Base-by-base conservation (phyloP, 1,284 basidiomycete genomes). In the Fomitiporia mediterranea region DNA sequence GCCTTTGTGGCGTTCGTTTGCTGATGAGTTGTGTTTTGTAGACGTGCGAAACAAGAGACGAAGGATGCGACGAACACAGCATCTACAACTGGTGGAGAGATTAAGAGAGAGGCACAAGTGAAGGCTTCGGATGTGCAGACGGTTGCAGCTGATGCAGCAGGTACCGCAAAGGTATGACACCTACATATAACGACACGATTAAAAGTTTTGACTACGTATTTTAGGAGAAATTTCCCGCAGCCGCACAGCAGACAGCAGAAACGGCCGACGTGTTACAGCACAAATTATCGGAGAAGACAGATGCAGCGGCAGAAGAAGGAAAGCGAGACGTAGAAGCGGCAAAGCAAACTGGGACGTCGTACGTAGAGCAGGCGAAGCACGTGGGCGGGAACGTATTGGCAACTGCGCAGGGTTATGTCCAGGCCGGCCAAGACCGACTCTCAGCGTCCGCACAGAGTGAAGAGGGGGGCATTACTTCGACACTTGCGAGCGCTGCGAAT, bases 221-320 rank as follows among this genome's bases (percentile, higher is more conserved):
- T 2, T 58, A 82, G 80, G 66, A 68, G 25, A 72, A 77, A 58
- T 79, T 78, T 17, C 63, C 73, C 5, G 68, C 70, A 3, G 67
- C 74, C 13, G 78, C 75, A 4, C 75, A 75, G 2, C 70, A 74
- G 30, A 61, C 67, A 3, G 6, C 60, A 64, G 68, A 72, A 13
- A 73, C 78, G n/a, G 64, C 74, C 3, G 75, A 78, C 44, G 67
- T 76, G 44, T 67, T 84, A 19, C 69, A 76, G 55, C 62, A 66
- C 9, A 68, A 74, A 38, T 71, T 75, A 4, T 69, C 69, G 40
- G 65, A 69, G 43, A 76, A 70, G 60, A 81, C 78, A 0, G 67
- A 81, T 44, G 69, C 68, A 1, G 84, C 82, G n/a, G 79, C 79
- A 13, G 70, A 70, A 0, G 73, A 86, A 64, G 83, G 83, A 2